These are phyloP conservation scores for Candida nemodendra DNA, from an alignment of 805 yeast genomes.

Conservation along the genomic window DNA sequence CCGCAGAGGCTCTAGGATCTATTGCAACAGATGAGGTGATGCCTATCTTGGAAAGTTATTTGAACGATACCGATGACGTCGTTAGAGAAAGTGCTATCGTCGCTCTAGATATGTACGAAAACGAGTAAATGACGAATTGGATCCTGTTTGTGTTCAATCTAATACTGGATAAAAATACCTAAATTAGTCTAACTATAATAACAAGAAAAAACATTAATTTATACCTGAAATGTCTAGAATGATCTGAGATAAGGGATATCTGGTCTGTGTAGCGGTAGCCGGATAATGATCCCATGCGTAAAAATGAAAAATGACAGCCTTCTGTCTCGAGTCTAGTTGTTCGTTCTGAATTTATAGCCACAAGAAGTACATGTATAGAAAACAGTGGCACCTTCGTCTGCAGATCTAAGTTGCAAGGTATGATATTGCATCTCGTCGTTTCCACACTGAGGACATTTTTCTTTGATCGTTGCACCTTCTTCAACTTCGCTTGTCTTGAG, in stretches of 20 bases:
- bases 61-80: slow-evolving; percentile 80
- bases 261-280: too few species aligned
- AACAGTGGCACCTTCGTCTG: slow-evolving; percentile 99
- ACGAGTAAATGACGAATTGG: slow-evolving; percentile 51
- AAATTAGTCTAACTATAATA: background rate
- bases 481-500: slow-evolving; percentile 75
- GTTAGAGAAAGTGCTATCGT: slow-evolving; percentile 97
- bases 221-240: too few species aligned
- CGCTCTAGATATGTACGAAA: slow-evolving; percentile 97
- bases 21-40: slow-evolving; percentile 95
- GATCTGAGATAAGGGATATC: too few species aligned
- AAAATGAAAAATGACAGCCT: slow-evolving; percentile 1
- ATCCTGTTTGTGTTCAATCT: slow-evolving; percentile 1
- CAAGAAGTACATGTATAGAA: slow-evolving; percentile 94
- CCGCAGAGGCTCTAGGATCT: slow-evolving; percentile 97
- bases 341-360: slow-evolving; percentile 91
- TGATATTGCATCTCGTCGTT: slow-evolving; percentile 98
- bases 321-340: slow-evolving; percentile 64
- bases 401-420: slow-evolving; percentile 93
- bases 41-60: slow-evolving; percentile 77
- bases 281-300: too few species aligned
- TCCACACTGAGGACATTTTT: slow-evolving; percentile 98
- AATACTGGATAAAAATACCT: background rate
- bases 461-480: slow-evolving; percentile 96
- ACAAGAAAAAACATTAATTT: too few species aligned